These are phyloP conservation scores for Oryza nivara DNA, from an alignment of 176 grass and related monocot genomes.

Conservation along the genomic window DNA sequence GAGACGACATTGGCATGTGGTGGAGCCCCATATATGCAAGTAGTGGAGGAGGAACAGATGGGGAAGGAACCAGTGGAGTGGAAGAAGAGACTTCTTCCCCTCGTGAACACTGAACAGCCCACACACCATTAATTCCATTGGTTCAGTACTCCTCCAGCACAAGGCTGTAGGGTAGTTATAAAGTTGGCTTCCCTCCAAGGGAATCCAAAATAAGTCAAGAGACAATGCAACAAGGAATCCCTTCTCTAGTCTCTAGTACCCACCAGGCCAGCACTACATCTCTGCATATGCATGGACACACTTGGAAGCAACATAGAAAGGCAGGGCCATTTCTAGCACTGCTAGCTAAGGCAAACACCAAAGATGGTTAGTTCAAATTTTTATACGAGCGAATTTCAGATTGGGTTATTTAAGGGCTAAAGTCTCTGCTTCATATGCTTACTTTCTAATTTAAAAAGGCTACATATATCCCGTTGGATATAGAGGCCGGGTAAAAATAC, in stretches of 20 bases:
- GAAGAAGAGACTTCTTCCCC: slow-evolving; percentile 43
- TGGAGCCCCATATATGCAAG: not conserved
- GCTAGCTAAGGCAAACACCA: not conserved
- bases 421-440: no score
- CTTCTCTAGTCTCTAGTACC: not conserved
- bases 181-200: slow-evolving; percentile 28
- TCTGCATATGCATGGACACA: not conserved
- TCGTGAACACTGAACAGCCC: not conserved
- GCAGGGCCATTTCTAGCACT: not conserved
- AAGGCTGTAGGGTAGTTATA: not conserved
- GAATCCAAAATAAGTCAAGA: slow-evolving; percentile 26
- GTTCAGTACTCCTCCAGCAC: not conserved
- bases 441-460: no score
- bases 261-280: not conserved
- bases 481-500: no score
- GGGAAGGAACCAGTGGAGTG: slow-evolving; percentile 38
- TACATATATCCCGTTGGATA: no score
- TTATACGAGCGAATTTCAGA: no score
- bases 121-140: slow-evolving; percentile 7
- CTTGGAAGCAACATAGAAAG: not conserved
- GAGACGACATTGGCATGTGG: slow-evolving; percentile 30
- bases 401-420: no score
- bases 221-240: slow-evolving; percentile 6
- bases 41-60: not conserved
- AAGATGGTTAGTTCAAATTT: no score